Evolutionary conservation across 169 alveolate genomes (phyloP).

Genomic region (Eimeria necatrix): DNA sequence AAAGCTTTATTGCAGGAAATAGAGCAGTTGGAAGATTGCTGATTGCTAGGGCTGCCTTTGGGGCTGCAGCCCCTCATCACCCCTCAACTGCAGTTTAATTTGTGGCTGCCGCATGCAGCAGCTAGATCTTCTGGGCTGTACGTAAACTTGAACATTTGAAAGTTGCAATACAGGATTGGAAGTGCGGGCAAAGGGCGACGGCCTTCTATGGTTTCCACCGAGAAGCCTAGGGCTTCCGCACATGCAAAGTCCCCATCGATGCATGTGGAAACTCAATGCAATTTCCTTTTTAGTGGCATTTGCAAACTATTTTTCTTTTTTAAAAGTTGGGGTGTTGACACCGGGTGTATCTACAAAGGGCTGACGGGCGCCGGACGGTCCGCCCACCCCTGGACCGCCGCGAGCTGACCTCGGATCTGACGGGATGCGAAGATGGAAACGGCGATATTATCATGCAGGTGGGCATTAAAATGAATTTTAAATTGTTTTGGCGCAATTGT

Average conservation of each 20-base stretch:
- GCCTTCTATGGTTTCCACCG: conserved; percentile 35
- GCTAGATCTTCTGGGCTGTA: not conserved
- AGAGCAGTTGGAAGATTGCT: too few species aligned
- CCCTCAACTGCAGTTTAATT: conserved; percentile 23
- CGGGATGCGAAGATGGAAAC: conserved; percentile 66
- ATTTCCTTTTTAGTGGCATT: not conserved
- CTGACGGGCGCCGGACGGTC: not conserved
- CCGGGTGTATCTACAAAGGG: not conserved
- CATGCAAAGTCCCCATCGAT: conserved; percentile 52
- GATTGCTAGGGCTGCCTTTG: not conserved
- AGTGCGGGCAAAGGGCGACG: not conserved
- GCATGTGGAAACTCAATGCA: not conserved
- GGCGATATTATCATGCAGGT: conserved; percentile 71
- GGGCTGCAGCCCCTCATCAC: conserved; percentile 69
- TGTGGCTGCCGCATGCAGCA: not conserved
- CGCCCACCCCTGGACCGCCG: not conserved
- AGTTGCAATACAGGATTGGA: not conserved
- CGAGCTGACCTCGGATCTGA: not conserved
- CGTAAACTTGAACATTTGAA: not conserved
- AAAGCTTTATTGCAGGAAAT: too few species aligned
- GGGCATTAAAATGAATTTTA: not conserved
- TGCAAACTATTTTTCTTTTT: not conserved
- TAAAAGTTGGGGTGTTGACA: not conserved
- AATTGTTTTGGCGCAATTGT: not conserved
- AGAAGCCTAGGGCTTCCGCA: not conserved